phyloP scores from a whole-genome alignment of 345 rosid genomes.

The Acer yangbiense region DNA sequence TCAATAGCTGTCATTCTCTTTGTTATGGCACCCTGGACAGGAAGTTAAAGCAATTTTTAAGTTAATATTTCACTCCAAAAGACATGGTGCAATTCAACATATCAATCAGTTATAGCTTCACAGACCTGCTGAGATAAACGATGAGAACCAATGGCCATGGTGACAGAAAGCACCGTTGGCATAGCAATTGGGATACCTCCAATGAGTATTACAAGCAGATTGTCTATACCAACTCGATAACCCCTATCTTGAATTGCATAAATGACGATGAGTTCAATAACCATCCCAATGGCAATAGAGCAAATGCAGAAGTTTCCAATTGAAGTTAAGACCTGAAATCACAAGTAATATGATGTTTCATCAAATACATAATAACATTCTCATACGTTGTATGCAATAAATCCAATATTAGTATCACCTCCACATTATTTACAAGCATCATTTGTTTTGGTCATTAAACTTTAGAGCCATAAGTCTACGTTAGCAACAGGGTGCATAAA shows the following conservation, averaged over 20 bases:
- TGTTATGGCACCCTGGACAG: constrained; percentile 76
- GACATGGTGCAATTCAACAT: constrained; percentile 1
- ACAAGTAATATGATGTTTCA: constrained; percentile 9
- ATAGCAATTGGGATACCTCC: constrained; percentile 99
- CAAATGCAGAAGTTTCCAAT: constrained; percentile 97
- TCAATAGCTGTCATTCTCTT: constrained; percentile 97
- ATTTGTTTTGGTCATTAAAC: neutral
- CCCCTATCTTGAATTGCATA: constrained; percentile 49
- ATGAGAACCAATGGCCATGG: constrained; percentile 94
- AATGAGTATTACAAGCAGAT: constrained; percentile 79
- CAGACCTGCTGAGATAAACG: constrained; percentile 77
- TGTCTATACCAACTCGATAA: constrained; percentile 77
- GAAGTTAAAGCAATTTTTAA: neutral
- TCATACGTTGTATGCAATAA: neutral
- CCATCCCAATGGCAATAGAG: constrained; percentile 85
- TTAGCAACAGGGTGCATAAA: neutral
- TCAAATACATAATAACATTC: neutral
- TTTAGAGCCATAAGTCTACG: neutral
- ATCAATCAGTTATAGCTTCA: neutral
- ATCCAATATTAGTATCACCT: neutral
- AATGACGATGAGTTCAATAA: constrained; percentile 63
- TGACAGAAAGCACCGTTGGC: constrained; percentile 97
- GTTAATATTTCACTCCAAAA: constrained; percentile 3
- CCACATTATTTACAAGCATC: neutral
- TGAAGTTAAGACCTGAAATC: constrained; percentile 70